Percentiles rank a stretch among this genome's conserved stretches.
These are phyloP conservation scores for Trichophyton verrucosum DNA, from an alignment of 2,329 filamentous ascomycete genomes.

Conservation along the genomic window DNA sequence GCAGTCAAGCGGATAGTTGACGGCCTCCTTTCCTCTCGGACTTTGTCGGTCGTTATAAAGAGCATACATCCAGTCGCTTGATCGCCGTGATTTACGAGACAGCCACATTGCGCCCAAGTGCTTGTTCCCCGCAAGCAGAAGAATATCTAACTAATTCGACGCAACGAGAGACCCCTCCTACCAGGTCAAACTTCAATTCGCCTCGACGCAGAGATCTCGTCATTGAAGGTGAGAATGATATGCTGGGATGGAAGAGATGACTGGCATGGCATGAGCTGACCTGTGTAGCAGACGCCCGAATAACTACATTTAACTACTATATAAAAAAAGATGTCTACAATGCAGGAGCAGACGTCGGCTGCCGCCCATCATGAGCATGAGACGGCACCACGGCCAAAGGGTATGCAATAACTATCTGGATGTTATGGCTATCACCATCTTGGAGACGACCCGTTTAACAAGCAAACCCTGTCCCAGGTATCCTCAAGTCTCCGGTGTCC, in stretches of 20 bases:
- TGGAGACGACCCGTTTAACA: not conserved
- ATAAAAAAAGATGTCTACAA: not conserved
- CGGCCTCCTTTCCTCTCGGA: too few relatives aligned
- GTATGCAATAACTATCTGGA: conserved; percentile 18
- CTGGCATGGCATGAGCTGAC: not conserved
- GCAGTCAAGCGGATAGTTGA: too few relatives aligned
- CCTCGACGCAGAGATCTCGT: not conserved
- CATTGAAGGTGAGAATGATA: not conserved
- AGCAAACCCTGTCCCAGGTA: conserved; percentile 46
- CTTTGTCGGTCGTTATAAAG: not conserved
- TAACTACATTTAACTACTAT: too few relatives aligned
- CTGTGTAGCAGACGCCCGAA: not conserved
- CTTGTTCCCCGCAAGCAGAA: too few relatives aligned
- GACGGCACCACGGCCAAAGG: conserved; percentile 24
- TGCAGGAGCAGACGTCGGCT: not conserved
- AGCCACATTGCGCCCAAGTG: not conserved
- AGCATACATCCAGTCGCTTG: not conserved
- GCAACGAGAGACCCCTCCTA: not conserved
- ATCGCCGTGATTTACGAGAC: not conserved
- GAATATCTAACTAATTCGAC: too few relatives aligned
- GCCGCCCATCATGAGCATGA: not conserved
- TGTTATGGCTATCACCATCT: not conserved
- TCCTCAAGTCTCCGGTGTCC: conserved; percentile 66
- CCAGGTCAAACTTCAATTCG: not conserved
- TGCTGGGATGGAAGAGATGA: not conserved